A percentile compares a stretch with the other conserved stretches of the same genome.
These are phyloP conservation scores for Edaphochlamys debaryana DNA, from an alignment of 139 green algal genomes.

Conservation along the genomic window DNA sequence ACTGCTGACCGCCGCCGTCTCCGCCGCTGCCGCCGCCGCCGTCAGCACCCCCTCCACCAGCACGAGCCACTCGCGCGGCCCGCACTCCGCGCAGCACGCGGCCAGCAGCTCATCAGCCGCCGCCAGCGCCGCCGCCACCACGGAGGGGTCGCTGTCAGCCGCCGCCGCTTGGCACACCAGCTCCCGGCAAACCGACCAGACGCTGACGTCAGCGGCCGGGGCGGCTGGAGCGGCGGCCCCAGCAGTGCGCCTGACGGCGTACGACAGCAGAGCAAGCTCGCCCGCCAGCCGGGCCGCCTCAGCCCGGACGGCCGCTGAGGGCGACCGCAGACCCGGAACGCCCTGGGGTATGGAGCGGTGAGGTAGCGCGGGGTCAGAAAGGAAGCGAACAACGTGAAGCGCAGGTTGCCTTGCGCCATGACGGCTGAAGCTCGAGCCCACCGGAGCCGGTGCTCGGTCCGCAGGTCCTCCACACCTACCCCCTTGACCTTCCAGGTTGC, in stretches of 20 bases:
- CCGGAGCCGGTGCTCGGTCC: too few species aligned
- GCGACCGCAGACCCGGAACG: neutral
- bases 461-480: too few species aligned
- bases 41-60: slow-evolving; percentile 13
- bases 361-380: neutral
- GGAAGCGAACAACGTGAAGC: too few species aligned
- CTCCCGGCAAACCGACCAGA: slow-evolving; percentile 17
- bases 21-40: neutral
- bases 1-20: neutral
- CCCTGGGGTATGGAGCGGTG: neutral
- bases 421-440: too few species aligned
- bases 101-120: neutral
- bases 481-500: too few species aligned
- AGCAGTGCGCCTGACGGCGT: neutral
- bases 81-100: neutral
- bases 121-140: slow-evolving; percentile 7
- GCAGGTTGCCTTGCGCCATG: too few species aligned
- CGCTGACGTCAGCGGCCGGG: neutral
- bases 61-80: neutral
- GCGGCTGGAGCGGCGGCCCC: neutral
- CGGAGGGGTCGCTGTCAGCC: neutral
- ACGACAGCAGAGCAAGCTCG: neutral
- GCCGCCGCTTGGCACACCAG: neutral
- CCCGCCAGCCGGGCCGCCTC: neutral
- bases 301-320: neutral